These are phyloP conservation scores for Umbilicaria muhlenbergii DNA, from an alignment of 495 filamentous ascomycete genomes.

Conservation along the genomic window DNA sequence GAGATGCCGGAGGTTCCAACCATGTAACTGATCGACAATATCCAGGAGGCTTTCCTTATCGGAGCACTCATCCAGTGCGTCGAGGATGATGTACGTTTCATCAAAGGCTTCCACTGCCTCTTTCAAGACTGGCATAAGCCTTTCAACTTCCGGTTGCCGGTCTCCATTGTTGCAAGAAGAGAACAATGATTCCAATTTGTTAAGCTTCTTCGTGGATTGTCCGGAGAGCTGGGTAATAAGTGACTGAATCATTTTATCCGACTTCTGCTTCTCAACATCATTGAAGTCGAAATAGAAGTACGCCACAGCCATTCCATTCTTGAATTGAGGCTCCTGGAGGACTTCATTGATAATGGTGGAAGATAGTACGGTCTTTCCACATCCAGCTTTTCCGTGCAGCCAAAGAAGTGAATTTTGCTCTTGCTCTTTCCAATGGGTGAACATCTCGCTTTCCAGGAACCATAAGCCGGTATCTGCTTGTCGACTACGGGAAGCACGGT, in stretches of 20 bases:
- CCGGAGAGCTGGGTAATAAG: constrained; percentile 14
- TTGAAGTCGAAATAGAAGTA: constrained; percentile 25
- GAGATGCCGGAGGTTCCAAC: constrained; percentile 9
- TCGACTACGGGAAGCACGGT: constrained; percentile 4
- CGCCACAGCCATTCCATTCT: neutral
- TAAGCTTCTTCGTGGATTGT: constrained; percentile 1
- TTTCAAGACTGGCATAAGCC: neutral
- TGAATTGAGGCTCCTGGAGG: neutral
- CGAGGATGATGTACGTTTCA: constrained; percentile 9
- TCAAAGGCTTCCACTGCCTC: neutral
- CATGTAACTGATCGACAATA: constrained; percentile 11
- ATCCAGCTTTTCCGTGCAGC: constrained; percentile 23
- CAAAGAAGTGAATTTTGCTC: constrained; percentile 12
- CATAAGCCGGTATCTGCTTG: constrained; percentile 14
- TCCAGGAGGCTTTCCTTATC: constrained; percentile 11
- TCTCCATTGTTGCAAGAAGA: constrained; percentile 5
- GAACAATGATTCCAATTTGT: constrained; percentile 4
- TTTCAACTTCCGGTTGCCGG: constrained; percentile 1
- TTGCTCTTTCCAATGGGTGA: constrained; percentile 12
- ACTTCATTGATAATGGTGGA: constrained; percentile 18
- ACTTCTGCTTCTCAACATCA: constrained; percentile 11
- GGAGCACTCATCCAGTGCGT: constrained; percentile 19
- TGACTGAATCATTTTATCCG: constrained; percentile 12
- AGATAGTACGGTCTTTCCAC: constrained; percentile 23
- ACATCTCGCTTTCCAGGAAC: constrained; percentile 14